Conservation (phyloP, 202 grass and related monocot genomes). For the Hordeum pubiflorum region DNA sequence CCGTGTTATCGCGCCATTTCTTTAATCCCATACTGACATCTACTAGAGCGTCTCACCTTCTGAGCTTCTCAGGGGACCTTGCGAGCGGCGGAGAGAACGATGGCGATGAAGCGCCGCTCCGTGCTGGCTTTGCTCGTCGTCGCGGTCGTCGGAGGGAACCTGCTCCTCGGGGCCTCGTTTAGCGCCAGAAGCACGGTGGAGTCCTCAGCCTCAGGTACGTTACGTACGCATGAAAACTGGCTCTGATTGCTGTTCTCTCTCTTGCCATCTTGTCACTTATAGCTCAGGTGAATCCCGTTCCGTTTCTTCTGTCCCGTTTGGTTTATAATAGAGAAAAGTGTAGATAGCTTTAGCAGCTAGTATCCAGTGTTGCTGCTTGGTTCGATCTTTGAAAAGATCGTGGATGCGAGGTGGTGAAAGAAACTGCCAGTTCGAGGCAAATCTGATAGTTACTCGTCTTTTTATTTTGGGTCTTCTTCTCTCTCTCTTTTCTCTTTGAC, state of each 20-base stretch:
- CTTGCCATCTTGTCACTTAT: neutral
- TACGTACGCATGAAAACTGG: neutral
- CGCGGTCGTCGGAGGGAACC: constrained; percentile 16
- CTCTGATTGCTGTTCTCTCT: neutral
- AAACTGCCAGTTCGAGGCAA: neutral
- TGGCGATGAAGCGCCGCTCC: constrained; percentile 4
- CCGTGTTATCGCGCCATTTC: constrained; percentile 34
- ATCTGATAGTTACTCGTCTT: neutral
- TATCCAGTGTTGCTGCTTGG: neutral
- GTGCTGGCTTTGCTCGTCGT: constrained; percentile 11
- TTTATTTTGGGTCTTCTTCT: neutral
- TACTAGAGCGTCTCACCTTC: neutral
- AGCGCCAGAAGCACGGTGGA: neutral
- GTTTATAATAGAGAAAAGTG: neutral
- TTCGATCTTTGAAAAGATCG: neutral
- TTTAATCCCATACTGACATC: constrained; percentile 42
- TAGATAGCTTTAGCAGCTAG: neutral
- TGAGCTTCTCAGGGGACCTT: neutral
- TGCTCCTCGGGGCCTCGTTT: neutral
- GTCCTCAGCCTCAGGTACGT: constrained; percentile 1
- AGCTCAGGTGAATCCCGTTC: neutral
- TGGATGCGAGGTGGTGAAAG: neutral
- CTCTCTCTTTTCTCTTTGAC: too few species aligned
- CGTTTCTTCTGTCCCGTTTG: neutral
- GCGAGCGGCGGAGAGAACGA: neutral